phyloP scores from a whole-genome alignment of 371 early-diverging fungal genomes.

The Apophysomyces elegans region DNA sequence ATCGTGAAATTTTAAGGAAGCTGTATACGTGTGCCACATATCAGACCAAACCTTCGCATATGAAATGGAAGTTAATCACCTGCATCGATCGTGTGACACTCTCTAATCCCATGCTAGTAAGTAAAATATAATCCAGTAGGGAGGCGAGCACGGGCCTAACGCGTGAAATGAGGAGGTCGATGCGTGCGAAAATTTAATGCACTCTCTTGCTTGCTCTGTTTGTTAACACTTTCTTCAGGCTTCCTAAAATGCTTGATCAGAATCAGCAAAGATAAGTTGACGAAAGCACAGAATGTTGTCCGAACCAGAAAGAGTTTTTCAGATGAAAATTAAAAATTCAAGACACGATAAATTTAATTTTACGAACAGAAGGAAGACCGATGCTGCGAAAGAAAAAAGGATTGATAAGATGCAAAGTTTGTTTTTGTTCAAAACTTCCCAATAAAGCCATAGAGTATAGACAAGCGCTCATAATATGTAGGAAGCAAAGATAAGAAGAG shows the following conservation, averaged over 20 bases:
- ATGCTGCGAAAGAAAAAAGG: background rate
- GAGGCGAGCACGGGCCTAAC: background rate
- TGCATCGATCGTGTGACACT: background rate
- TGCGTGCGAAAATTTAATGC: slow-evolving; percentile 4
- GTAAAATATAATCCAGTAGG: background rate
- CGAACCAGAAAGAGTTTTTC: background rate
- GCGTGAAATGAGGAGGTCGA: background rate
- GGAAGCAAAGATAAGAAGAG: background rate
- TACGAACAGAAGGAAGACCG: background rate
- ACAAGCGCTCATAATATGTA: background rate
- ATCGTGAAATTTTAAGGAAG: no score
- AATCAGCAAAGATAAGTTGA: background rate
- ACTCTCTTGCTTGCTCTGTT: background rate
- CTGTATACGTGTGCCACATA: no score
- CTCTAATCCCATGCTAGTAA: background rate
- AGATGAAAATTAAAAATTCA: background rate
- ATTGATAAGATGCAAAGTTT: background rate
- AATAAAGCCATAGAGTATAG: background rate
- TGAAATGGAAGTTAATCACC: no score
- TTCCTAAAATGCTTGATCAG: background rate
- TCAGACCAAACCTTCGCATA: no score
- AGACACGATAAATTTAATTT: background rate
- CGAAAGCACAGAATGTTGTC: background rate
- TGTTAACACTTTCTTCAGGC: background rate
- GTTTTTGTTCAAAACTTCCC: slow-evolving; percentile 6